Base-by-base conservation (phyloP, 345 rosid species). In the Excoecaria cochinchinensis region DNA sequence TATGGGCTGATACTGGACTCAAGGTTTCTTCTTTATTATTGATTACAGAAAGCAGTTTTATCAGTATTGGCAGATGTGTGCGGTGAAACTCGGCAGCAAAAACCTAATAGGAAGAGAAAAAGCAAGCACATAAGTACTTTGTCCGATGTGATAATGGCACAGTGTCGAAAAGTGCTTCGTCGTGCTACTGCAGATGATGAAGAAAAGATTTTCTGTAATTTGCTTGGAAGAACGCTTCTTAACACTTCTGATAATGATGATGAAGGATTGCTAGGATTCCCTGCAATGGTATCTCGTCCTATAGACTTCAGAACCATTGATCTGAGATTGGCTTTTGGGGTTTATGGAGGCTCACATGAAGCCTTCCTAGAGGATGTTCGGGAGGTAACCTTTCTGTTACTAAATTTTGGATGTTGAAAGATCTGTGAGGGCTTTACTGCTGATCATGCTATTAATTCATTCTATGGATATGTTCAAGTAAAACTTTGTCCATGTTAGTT, bases 341-440 rank as follows among this genome's bases (percentile, higher is more conserved):
- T 76, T 11, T 84, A 84, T 64, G 64, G 81, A 65, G 84, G 80
- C 69, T 78, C 84, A 14, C 84, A 80, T 69, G 84, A 80, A 78
- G 84, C 86, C 70, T 84, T 84, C 64, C 42, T 80, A n/a, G 84
- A 84, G 67, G 86, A 84, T 78, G 86, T 84, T 76, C 77, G 84
- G 19, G 86, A 80, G 86, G 86, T 84, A 75, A 24, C 46, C 68
- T 36, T 69, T 71, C 19, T 19, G 46, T 24, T 22, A 8, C 25
- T 59, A 31, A 59, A 59, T 59, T 67, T 42, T 11, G 13, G 24
- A 6, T 17, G 19, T 64, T 64, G 25, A 40, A 64, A 44, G 24
- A 40, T 64, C 13, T 64, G n/a, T 15, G 13, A 44, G 44, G 48
- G 44, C n/a, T 71, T 55, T 13, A 4, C 24, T 74, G 3, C 62